phyloP scores from a whole-genome alignment of 2,329 filamentous ascomycete species.

The Aspergillus uvarum region DNA sequence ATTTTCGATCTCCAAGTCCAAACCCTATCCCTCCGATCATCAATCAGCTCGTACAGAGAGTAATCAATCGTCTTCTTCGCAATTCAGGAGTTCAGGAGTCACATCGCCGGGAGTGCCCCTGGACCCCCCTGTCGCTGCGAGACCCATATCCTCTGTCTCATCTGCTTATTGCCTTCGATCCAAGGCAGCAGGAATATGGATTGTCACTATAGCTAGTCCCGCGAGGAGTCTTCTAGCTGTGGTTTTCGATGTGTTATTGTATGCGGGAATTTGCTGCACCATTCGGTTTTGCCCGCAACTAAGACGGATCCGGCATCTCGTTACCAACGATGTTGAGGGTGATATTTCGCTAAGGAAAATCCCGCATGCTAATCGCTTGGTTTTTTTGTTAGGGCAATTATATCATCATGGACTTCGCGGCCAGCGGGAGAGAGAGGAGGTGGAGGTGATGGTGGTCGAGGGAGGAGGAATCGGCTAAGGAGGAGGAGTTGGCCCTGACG shows the following conservation, averaged over 20 bases:
- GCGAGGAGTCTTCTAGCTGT: not conserved
- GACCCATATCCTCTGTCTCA: not conserved
- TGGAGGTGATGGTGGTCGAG: not conserved
- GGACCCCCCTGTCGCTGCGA: not conserved
- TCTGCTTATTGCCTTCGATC: not conserved
- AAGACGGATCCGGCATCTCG: slow-evolving; percentile 22
- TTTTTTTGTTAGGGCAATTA: not conserved
- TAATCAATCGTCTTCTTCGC: too few species aligned
- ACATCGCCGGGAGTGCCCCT: not conserved
- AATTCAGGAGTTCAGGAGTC: not conserved
- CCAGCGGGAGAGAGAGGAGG: not conserved
- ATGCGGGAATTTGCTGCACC: slow-evolving; percentile 26
- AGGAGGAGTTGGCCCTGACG: not conserved
- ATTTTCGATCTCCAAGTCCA: too few species aligned
- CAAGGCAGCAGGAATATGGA: not conserved
- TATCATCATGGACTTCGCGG: not conserved
- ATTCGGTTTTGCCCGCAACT: slow-evolving; percentile 12
- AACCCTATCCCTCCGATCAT: too few species aligned
- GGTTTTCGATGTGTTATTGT: slow-evolving; percentile 10
- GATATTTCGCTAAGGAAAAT: slow-evolving; percentile 3
- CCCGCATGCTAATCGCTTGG: not conserved
- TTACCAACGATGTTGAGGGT: not conserved
- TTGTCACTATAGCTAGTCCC: not conserved
- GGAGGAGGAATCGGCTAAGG: not conserved
- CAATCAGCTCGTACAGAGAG: too few species aligned